Conservation (phyloP, 192 early-diverging fungal genomes). For the Coemansia reversa region DNA sequence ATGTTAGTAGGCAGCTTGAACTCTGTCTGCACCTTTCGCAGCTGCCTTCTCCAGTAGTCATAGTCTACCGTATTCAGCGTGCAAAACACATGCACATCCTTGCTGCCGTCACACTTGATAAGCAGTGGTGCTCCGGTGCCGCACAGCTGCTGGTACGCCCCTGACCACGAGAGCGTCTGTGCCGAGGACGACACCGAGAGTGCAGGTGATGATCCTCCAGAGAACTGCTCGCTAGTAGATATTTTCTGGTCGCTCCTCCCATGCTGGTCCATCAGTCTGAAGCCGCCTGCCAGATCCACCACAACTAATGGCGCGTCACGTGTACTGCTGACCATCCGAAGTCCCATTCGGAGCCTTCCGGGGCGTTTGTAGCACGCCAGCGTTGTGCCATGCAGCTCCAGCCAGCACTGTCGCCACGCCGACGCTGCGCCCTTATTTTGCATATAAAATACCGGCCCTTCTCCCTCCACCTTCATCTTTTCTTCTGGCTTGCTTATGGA, state of each 20-base stretch:
- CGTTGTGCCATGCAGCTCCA: slow-evolving; percentile 35
- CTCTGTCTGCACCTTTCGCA: slow-evolving; percentile 12
- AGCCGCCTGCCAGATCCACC: slow-evolving; percentile 26
- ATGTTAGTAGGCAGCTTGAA: slow-evolving; percentile 10
- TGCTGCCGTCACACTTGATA: slow-evolving; percentile 16
- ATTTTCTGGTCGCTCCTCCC: slow-evolving; percentile 1
- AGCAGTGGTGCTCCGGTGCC: slow-evolving; percentile 35
- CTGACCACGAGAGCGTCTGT: slow-evolving; percentile 6
- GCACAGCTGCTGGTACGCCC: slow-evolving; percentile 25
- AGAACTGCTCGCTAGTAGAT: slow-evolving; percentile 19
- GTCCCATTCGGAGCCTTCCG: background rate
- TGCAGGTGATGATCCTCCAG: background rate
- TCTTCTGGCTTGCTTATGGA: background rate
- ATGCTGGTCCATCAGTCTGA: slow-evolving; percentile 36
- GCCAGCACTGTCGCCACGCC: slow-evolving; percentile 44
- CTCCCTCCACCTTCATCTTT: slow-evolving; percentile 9
- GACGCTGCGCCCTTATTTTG: slow-evolving; percentile 27
- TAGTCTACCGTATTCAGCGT: slow-evolving; percentile 35
- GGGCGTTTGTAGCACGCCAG: slow-evolving; percentile 16
- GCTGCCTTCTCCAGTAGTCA: slow-evolving; percentile 32
- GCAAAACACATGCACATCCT: slow-evolving; percentile 37
- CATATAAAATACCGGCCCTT: slow-evolving; percentile 48
- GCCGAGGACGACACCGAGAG: background rate
- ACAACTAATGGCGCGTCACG: slow-evolving; percentile 1
- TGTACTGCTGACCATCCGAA: background rate